Conservation (phyloP, 1,284 basidiomycete species). For the Irpex sp. region DNA sequence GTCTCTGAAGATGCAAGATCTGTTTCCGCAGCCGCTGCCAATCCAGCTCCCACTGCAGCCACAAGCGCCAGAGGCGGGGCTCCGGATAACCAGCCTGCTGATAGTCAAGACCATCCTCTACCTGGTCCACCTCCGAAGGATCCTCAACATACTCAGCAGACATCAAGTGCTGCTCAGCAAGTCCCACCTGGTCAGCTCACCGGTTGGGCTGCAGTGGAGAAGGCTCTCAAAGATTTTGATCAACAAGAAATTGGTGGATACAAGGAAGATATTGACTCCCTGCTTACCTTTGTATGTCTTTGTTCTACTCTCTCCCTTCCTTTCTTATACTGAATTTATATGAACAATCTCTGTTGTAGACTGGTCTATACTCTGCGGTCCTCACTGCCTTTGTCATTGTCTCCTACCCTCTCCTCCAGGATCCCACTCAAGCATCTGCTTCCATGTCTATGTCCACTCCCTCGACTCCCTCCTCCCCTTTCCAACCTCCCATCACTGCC, state of each 20-base stretch:
- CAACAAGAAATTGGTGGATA: neutral
- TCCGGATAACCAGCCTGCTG: too few species aligned
- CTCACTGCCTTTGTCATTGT: slow-evolving; percentile 14
- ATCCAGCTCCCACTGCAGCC: too few species aligned
- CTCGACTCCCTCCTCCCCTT: neutral
- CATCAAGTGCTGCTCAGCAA: neutral
- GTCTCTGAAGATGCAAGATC: too few species aligned
- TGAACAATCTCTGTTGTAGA: neutral
- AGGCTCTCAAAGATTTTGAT: neutral
- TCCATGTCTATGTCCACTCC: neutral
- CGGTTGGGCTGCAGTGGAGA: neutral
- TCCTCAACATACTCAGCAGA: neutral
- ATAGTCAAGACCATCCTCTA: too few species aligned
- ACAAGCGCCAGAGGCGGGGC: too few species aligned
- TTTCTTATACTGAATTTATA: neutral
- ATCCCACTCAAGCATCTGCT: neutral
- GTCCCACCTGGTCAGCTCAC: neutral
- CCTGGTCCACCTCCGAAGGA: too few species aligned
- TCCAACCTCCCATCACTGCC: neutral
- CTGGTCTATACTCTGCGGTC: slow-evolving; percentile 15
- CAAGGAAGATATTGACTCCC: slow-evolving; percentile 1
- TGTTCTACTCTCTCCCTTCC: neutral
- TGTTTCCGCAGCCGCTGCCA: too few species aligned
- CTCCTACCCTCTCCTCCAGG: slow-evolving; percentile 8
- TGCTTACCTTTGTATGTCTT: neutral